Base-by-base conservation (phyloP, 192 early-diverging fungal species). In the Diversispora epigaea region DNA sequence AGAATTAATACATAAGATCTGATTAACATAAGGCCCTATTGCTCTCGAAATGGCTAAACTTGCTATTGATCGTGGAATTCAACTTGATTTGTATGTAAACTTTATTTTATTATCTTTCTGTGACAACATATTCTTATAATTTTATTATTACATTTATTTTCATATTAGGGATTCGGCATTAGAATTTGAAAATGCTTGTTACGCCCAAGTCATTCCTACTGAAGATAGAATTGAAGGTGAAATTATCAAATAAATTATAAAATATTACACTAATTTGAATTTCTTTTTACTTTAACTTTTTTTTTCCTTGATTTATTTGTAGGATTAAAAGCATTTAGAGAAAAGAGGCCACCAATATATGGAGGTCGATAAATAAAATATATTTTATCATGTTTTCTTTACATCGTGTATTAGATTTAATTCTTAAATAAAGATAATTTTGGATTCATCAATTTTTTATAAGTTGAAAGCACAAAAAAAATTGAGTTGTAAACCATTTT, bases 191-290 rank as follows among this genome's bases (percentile, higher is more conserved):
- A 92, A 99, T 84, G 83, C 90, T 43, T 99, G 94, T 81, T 99
- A 99, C 74, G 95, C 91, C 0, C 92, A 95, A 75, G 90, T 98
- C 14, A 95, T 99, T 77, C 95, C 93, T 0, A 95, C 97, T 3
- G 87, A 95, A 73, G 97, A 99, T 84, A 83, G 97, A 55, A 75
- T 97, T 60, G 97, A 99, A 83, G 96, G 94, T 75, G 76, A 5
- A 0, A 19, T 19, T 22, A 47, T 7, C 40, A 22, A 15, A 12
- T 9, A 7, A 61, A 65, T 15, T n/a, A 39, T 25, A 69, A 50
- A 15, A 11, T 40, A 50, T 69, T 69, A 14, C 17, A 12, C 25
- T 3, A 14, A n/a, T 68, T 19, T 14, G 4, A 43, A 17, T 68
- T 11, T 6, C 12, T 21, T 17, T 40, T 4, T 25, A 14, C 15